Base-by-base conservation (phyloP, 108 stramenopile species). In the Cyclostephanos invisitatus region DNA sequence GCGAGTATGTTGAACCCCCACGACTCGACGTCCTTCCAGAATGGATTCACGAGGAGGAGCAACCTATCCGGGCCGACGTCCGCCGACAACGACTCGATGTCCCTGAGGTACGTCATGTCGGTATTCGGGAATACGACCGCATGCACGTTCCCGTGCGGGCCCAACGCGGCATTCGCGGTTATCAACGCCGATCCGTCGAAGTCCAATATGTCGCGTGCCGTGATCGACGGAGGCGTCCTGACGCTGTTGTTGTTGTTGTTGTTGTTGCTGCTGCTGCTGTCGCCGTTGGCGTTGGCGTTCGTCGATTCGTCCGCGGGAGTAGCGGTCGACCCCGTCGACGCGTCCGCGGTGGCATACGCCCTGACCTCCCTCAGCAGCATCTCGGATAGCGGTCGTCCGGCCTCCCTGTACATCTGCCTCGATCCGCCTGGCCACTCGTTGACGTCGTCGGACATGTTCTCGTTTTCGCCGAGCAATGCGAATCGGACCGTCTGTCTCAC, bases 91-190 rank as follows among this genome's bases (percentile, higher is more conserved):
- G 75, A 25, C 25, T 80, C 82, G 73, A 94, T 94, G 60, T 94
- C 93, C 37, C 83, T 83, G 36, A 88, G 62, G 57, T 94, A 94
- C 64, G 89, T 94, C 32, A 51, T 64, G 72, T 94, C 93, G 10
- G 93, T 91, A 62, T 94, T 94, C 25, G 93, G 83, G 54, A 94
- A 87, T 10, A 94, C 87, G 35, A 94, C 53, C 4, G 93, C 93
- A 58, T 87, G 86, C 0, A 91, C 82, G 61, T 90, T 88, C 11
- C 60, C 77, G 27, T 66, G 78, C 15, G 86, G 42, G 42, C 85
- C 83, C 24, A 66, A 69, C 9, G 80, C 70, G 18, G 86, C 77
- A 56, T 81, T 84, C 7, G 90, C 86, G 7, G 84, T 76, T 24
- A 86, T 68, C 10, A 87, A n/a, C 10, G 93, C 93, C 57, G 82